A percentile compares a stretch with the other conserved stretches of the same genome.
phyloP scores from a whole-genome alignment of 2,329 filamentous ascomycete species.

The Thielaviopsis punctulata region DNA sequence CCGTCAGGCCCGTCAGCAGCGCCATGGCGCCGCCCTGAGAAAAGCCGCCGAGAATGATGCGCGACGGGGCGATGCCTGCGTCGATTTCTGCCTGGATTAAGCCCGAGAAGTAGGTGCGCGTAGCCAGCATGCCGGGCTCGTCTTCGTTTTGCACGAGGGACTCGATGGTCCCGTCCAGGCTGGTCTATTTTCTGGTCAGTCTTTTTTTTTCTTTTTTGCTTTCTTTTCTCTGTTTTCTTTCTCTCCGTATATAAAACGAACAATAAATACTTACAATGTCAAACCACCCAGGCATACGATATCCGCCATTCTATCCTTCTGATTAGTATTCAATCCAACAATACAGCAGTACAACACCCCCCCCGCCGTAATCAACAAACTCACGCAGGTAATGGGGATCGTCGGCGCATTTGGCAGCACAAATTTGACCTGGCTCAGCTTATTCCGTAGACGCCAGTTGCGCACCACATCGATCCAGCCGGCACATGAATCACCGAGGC shows the following conservation, averaged over 20 bases:
- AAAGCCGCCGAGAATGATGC: constrained; percentile 76
- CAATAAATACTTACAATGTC: constrained; percentile 57
- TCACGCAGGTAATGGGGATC: constrained; percentile 70
- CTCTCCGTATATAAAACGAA: too few relatives aligned
- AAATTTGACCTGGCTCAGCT: constrained; percentile 82
- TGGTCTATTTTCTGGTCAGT: constrained; percentile 9
- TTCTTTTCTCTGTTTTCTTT: neutral
- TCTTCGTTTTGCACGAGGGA: constrained; percentile 33
- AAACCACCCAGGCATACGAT: constrained; percentile 77
- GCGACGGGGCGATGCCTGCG: constrained; percentile 61
- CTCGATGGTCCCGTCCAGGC: constrained; percentile 20
- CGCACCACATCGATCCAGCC: constrained; percentile 73
- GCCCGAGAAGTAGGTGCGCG: constrained; percentile 56
- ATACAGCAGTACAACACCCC: neutral
- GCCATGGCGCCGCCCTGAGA: constrained; percentile 80
- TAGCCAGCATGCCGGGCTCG: constrained; percentile 55
- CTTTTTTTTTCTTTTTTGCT: too few relatives aligned
- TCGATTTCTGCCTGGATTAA: constrained; percentile 70
- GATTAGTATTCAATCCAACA: neutral
- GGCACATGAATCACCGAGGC: constrained; percentile 66
- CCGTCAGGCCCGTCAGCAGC: constrained; percentile 63
- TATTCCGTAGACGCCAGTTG: constrained; percentile 65
- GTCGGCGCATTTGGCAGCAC: constrained; percentile 79
- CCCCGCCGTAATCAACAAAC: constrained; percentile 14
- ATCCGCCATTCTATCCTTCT: constrained; percentile 47